These are phyloP conservation scores for Yamagishiella unicocca DNA, from an alignment of 139 green algal species.

Conservation along the genomic window DNA sequence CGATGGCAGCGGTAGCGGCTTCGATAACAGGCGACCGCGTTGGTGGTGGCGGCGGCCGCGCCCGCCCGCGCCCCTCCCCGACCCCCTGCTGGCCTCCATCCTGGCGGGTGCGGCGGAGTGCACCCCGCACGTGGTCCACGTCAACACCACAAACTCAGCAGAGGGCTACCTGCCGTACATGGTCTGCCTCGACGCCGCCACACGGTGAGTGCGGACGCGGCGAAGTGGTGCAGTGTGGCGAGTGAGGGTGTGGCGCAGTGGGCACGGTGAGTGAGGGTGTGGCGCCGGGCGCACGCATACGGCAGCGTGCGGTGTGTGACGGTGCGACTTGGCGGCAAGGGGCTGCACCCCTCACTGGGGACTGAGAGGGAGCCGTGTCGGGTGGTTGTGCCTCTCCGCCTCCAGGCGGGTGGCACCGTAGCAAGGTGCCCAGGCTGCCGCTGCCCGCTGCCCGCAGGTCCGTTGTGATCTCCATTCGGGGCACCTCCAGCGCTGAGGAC, in stretches of 20 bases:
- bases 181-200: conserved; percentile 64
- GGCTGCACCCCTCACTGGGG: too few relatives aligned
- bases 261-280: too few relatives aligned
- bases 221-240: too few relatives aligned
- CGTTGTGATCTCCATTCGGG: conserved; percentile 72
- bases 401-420: too few relatives aligned
- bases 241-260: too few relatives aligned
- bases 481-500: conserved; percentile 73
- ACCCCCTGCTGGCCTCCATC: conserved; percentile 6
- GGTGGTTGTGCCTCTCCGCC: too few relatives aligned
- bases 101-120: not conserved
- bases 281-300: too few relatives aligned
- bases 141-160: conserved; percentile 31
- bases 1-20: not conserved
- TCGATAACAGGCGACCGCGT: not conserved
- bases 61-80: not conserved
- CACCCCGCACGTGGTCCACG: conserved; percentile 14
- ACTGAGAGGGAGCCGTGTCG: too few relatives aligned
- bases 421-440: too few relatives aligned
- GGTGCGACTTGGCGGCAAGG: too few relatives aligned
- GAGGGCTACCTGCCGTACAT: conserved; percentile 74
- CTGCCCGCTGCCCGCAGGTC: conserved; percentile 22
- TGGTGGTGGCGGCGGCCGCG: not conserved
- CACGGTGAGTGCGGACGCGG: too few relatives aligned
- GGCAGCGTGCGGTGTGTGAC: too few relatives aligned